phyloP scores from a whole-genome alignment of 73 alveolate genomes.

The Breviolum minutum region DNA sequence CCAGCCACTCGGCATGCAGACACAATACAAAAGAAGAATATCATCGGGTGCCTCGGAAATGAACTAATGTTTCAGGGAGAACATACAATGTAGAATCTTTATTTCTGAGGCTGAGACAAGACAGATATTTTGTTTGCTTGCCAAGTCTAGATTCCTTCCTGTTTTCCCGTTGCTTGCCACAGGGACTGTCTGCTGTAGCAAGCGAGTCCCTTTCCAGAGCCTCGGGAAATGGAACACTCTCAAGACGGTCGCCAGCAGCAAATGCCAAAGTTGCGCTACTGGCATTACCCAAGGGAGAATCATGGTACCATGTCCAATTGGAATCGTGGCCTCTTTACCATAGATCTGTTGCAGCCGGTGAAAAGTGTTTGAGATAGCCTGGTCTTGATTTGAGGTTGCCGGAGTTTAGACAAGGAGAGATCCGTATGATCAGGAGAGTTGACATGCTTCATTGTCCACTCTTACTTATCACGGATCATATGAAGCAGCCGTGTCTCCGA shows the following conservation, averaged over 20 bases:
- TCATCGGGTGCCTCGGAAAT: neutral
- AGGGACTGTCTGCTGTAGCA: neutral
- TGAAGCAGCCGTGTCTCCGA: neutral
- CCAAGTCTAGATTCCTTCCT: too few species aligned
- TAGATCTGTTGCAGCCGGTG: too few species aligned
- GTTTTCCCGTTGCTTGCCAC: constrained; percentile 48
- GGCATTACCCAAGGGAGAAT: constrained; percentile 59
- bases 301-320: neutral
- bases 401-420: neutral
- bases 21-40: neutral
- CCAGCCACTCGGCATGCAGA: neutral
- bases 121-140: too few species aligned
- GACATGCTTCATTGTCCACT: constrained; percentile 10
- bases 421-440: constrained; percentile 21
- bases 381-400: too few species aligned
- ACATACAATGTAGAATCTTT: neutral
- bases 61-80: neutral
- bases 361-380: too few species aligned
- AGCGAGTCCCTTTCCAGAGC: constrained; percentile 69
- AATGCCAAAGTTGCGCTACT: constrained; percentile 30
- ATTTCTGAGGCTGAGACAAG: neutral
- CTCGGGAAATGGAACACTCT: neutral
- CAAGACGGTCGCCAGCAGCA: constrained; percentile 72
- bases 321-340: too few species aligned
- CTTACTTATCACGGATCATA: constrained; percentile 10